Percentiles rank a stretch among this genome's conserved stretches.
Evolutionary conservation across 2,329 filamentous ascomycete genomes (phyloP).

Genomic region (Cladosporium sp.): DNA sequence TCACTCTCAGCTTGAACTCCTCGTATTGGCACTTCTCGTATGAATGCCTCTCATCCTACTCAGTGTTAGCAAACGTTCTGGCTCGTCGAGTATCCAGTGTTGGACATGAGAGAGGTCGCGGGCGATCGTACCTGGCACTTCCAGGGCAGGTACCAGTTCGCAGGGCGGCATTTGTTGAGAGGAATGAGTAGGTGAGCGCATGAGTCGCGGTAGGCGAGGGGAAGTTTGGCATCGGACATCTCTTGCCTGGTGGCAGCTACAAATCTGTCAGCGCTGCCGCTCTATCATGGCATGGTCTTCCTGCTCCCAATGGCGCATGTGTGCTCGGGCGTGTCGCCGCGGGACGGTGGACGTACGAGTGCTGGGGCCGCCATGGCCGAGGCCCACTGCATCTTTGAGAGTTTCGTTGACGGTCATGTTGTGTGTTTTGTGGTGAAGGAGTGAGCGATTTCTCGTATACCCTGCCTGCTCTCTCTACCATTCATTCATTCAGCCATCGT

Average conservation of each 20-base stretch:
- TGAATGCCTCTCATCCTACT: conserved; percentile 87
- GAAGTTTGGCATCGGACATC: conserved; percentile 88
- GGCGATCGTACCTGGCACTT: conserved; percentile 76
- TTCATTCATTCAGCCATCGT: not conserved
- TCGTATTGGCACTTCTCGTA: conserved; percentile 99
- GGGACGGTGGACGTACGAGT: conserved; percentile 34
- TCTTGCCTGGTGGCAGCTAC: conserved; percentile 83
- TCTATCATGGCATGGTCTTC: not conserved
- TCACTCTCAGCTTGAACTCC: conserved; percentile 97
- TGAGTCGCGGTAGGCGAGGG: conserved; percentile 88
- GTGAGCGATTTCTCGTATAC: not conserved
- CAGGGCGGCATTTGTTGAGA: conserved; percentile 88
- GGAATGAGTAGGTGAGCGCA: conserved; percentile 94
- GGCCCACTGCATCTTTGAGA: conserved; percentile 51
- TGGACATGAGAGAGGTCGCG: not conserved
- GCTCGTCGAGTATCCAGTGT: not conserved
- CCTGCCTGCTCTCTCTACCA: conserved; percentile 5
- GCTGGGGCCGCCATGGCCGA: conserved; percentile 37
- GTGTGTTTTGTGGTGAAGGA: conserved; percentile 1
- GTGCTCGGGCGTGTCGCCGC: conserved; percentile 1
- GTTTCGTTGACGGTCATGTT: conserved; percentile 42
- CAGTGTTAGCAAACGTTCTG: not conserved
- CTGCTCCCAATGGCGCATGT: not conserved
- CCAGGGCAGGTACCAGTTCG: conserved; percentile 94
- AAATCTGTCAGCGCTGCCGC: conserved; percentile 36